Base-by-base conservation (phyloP, 805 yeast species). In the Wickerhamiella dianesei region DNA sequence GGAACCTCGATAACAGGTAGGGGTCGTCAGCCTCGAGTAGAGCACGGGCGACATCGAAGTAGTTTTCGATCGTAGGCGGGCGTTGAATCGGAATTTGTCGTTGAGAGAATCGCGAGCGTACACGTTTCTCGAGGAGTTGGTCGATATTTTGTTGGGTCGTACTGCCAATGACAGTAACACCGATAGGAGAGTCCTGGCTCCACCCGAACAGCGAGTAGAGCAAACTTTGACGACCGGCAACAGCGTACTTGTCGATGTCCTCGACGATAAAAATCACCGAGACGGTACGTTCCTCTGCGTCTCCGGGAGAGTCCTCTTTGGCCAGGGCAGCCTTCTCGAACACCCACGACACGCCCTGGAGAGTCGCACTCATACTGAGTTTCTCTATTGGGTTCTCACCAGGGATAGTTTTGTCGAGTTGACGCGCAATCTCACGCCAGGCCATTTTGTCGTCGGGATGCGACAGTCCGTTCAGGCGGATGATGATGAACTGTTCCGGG, bases 41-140 rank as follows among this genome's bases (percentile, higher is more conserved):
- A 21, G 69, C 60, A 18, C 61, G 57, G 13, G 77, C 75, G 17
- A 76, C 66, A 1, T 61, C 56, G 62, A 74, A 65, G 54, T 80
- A 83, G 13, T 68, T 72, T 1, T 71, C 75, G 2, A 76, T 55
- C 2, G 66, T 61, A 1, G 55, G 53, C 0, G 79, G 69, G 44
- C 77, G 77, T 21, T 74, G 74, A 35, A 86, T 67, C 16, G 72
- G 71, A 20, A 87, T 71, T 2, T 82, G 64, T 44, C 94, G 67
- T 59, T 89, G 96, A 16, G 92, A 79, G 61, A 88, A 92, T 53
- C 99, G 68, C 48, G 94, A 80, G 54, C 86, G 74, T 0, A 92
- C 97, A 56, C 99, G 72, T 59, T 89, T 92, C 59, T 92, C 99
- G 41, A 92, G 67, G 55, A 77, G 70, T 55, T 89, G 96, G 44